Conservation (phyloP, 2,329 filamentous ascomycete genomes). For the Botrytis paeoniae region DNA sequence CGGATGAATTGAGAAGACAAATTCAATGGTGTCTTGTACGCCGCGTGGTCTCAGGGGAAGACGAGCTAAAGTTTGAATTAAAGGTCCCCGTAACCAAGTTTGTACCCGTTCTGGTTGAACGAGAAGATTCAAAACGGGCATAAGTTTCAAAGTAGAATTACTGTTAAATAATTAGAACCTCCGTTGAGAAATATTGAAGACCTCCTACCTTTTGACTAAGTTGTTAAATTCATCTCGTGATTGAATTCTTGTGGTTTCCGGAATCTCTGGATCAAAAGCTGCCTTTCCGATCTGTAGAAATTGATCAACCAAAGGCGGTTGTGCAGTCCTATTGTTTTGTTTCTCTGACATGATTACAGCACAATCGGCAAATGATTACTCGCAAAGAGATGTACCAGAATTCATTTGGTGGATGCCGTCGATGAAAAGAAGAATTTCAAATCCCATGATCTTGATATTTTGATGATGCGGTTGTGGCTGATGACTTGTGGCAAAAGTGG, state of each 20-base stretch:
- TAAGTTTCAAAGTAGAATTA: conserved; percentile 51
- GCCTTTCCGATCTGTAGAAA: conserved; percentile 34
- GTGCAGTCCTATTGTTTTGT: conserved; percentile 11
- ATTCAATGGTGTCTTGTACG: conserved; percentile 66
- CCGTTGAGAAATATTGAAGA: background rate
- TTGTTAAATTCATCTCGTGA: conserved; percentile 16
- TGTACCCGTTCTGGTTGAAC: conserved; percentile 60
- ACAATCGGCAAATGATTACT: background rate
- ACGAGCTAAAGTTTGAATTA: conserved; percentile 56
- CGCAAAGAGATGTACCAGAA: background rate
- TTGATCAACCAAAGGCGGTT: conserved; percentile 33
- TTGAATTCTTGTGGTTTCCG: conserved; percentile 23
- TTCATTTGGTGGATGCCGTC: too few relatives aligned
- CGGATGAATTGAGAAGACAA: conserved; percentile 67
- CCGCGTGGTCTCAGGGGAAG: conserved; percentile 61
- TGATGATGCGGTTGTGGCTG: background rate
- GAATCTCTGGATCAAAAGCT: conserved; percentile 33
- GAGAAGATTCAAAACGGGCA: conserved; percentile 60
- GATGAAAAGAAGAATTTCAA: too few relatives aligned
- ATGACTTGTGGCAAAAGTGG: background rate
- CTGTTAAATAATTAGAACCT: conserved; percentile 30
- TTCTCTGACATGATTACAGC: background rate
- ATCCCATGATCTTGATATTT: background rate
- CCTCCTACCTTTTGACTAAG: conserved; percentile 28
- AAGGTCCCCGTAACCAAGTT: conserved; percentile 55